phyloP scores from a whole-genome alignment of 208 protist species.

The Trichomonas gallinae region DNA sequence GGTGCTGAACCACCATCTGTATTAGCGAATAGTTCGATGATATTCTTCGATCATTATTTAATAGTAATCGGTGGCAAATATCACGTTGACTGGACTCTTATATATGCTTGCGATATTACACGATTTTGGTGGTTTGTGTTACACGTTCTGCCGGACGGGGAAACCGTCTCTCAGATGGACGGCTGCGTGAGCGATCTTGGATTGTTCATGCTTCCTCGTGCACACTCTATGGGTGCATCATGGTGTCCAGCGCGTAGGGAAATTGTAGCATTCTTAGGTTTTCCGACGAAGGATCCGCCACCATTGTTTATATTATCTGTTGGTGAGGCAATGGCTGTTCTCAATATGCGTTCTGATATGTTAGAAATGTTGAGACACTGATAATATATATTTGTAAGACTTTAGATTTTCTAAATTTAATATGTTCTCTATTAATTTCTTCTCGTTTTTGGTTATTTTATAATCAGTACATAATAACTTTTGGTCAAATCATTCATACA shows the following conservation, averaged over 20 bases:
- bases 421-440: neutral
- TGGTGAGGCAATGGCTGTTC: neutral
- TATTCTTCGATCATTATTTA: neutral
- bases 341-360: neutral
- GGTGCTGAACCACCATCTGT: neutral
- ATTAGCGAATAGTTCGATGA: neutral
- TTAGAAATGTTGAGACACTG: neutral
- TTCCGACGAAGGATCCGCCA: neutral
- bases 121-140: neutral
- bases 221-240: neutral
- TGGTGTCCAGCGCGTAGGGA: neutral
- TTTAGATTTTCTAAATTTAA: neutral
- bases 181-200: neutral
- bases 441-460: too few species aligned
- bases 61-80: neutral
- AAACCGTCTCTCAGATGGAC: neutral
- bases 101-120: neutral
- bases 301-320: neutral
- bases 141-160: neutral
- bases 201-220: neutral
- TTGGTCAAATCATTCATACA: too few species aligned
- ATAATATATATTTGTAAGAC: neutral
- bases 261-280: neutral
- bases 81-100: neutral
- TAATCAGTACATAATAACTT: too few species aligned